These are phyloP conservation scores for Arabidopsis thaliana DNA, from an alignment of 345 rosid genomes.

Conservation along the genomic window TAIR10.1 NC_003070.9:18082501-18083000, in stretches of 20 bases:
- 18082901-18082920: no score
- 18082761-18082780: slow-evolving; percentile 10
- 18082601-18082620: slow-evolving; percentile 5
- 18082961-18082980: no score
- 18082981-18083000: no score
- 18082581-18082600: slow-evolving; percentile 49
- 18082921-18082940: no score
- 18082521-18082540: slow-evolving; percentile 83
- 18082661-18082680: slow-evolving; percentile 19
- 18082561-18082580: slow-evolving; percentile 63
- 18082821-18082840: slow-evolving; percentile 15
- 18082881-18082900: no score
- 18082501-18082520: slow-evolving; percentile 95
- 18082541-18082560: slow-evolving; percentile 57
- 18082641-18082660: slow-evolving; percentile 30
- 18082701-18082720: slow-evolving; percentile 29
- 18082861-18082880: not conserved
- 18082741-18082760: slow-evolving; percentile 24
- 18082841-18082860: not conserved
- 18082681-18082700: slow-evolving; percentile 33
- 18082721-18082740: slow-evolving; percentile 13
- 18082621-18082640: slow-evolving; percentile 8
- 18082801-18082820: slow-evolving; percentile 40
- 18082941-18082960: no score
- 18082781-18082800: slow-evolving; percentile 33